Evolutionary conservation across 352 stramenopile genomes (phyloP), one percentile per base, ranked within the genome.

Genomic region (Pythium insidiosum): DNA sequence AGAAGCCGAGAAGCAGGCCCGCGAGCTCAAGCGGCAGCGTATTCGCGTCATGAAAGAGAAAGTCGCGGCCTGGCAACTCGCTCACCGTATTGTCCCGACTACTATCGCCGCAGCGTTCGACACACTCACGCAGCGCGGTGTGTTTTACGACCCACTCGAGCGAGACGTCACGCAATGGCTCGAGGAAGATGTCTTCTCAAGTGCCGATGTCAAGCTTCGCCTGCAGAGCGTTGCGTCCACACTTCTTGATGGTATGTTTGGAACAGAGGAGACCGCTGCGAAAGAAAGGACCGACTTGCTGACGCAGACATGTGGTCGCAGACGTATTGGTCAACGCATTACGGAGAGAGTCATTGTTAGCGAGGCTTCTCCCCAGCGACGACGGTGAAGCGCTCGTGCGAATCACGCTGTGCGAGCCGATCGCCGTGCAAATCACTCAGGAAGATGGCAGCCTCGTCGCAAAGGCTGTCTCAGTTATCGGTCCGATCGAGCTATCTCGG

Each of bases 101-200:
- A 60, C 59, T 3, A 58, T 84, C 0, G 53, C 38, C 1, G 46
- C 65, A 9, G 49, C 70, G 23, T 67, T 43, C 1, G 30, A 22
- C 0, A 60, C 47, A 18, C 45, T 89, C 9, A 39, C 68, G 40
- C 44, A 56, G 20, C 63, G 72, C 19, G 74, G 74, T 23, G 69
- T 88, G 4, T 89, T 84, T 36, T 86, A 86, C 51, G 64, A 88
- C 24, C 72, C 73, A 4, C 47, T 80, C 26, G 61, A 75, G 10
- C 68, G 63, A 20, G 64, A 80, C 11, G 47, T 89, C 2, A 29
- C 47, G 0, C 47, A 62, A 33, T 84, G 70, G 73, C 57, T 86
- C 6, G 30, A 47, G 0, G 35, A 31, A 1, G 63, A 78, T 18
- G 46, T 86, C 11, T 82, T 74, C 29, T 34, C 55, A 34, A 56